A percentile compares a stretch with the other conserved stretches of the same genome.
These are phyloP conservation scores for Beverwykella pulmonaria DNA, from an alignment of 495 filamentous ascomycete species.

Conservation along the genomic window DNA sequence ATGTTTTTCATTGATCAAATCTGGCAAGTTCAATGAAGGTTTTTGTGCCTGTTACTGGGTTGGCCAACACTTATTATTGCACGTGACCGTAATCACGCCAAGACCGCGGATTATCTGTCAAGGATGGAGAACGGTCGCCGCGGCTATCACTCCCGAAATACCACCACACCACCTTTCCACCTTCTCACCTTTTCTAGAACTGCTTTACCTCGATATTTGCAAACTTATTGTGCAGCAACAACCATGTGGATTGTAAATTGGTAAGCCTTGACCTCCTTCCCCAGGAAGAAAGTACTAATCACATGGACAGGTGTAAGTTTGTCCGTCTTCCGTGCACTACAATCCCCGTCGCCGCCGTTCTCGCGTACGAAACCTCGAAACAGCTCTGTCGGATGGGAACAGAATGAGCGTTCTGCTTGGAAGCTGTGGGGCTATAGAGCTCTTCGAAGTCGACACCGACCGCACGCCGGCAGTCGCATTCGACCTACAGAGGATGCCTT, in stretches of 20 bases:
- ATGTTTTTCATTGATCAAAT: too few species aligned
- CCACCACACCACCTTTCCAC: neutral
- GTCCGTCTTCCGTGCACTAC: neutral
- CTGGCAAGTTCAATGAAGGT: too few species aligned
- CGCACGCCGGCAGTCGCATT: neutral
- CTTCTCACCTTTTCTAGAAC: neutral
- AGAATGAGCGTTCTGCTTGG: neutral
- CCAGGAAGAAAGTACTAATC: neutral
- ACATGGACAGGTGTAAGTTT: neutral
- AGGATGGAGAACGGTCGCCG: neutral
- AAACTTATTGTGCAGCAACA: neutral
- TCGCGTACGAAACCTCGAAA: neutral
- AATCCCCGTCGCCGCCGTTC: neutral
- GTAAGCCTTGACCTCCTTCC: neutral
- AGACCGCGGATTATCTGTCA: neutral
- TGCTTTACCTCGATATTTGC: neutral
- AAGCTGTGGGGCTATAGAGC: neutral
- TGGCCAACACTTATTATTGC: too few species aligned
- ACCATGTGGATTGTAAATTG: slow-evolving; percentile 24
- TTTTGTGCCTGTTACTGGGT: too few species aligned
- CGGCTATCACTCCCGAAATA: slow-evolving; percentile 4
- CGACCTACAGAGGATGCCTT: neutral
- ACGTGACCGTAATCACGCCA: neutral
- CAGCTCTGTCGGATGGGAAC: neutral
- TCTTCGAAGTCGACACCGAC: too few species aligned